Evolutionary conservation across 2,329 filamentous ascomycete genomes (phyloP), one percentile per base, ranked within the genome.

Genomic region (Botryotinia convoluta): DNA sequence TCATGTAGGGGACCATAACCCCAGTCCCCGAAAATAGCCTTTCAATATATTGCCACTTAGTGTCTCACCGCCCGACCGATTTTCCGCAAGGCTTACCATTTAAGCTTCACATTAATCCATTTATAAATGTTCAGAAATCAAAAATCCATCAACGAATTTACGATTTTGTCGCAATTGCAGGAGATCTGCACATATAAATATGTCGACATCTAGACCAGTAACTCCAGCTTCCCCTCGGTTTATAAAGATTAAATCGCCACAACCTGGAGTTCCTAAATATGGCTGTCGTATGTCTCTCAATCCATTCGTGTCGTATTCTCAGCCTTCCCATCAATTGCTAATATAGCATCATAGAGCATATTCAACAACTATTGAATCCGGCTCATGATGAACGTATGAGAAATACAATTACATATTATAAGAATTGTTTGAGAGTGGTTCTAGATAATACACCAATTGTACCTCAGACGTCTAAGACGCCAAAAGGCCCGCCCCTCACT

Each of bases 321-420:
- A 75, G 71, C 69, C 74, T 72, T 72, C 71, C 29, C 71, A 73
- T 84, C 78, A 62, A 69, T 73, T 73, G 69, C 72, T 73, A 65
- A 73, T 59, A 64, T n/a, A n/a, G 32, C 44, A 44, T 59, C 54
- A 20, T 79, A 94, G 92, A 93, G 81, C 92, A 95, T 82, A 87
- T 93, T 67, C 90, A 93, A 81, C 85, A 86, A 37, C 87, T 94
- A 74, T 85, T 94, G 48, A 86, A 85, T 63, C 48, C 87, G 86
- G 78, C 86, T 84, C 65, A 88, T 89, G 57, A 57, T 75, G 88
- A 90, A 75, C 87, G 88, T 26, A 90, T 89, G 82, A 91, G 92
- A 77, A 90, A 87, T 75, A 91, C 91, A 32, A 89, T 93, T 74
- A 85, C 89, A 72, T 88, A 92, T 78, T 95, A 95, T 82, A 92